Evolutionary conservation across 306 rosid species (phyloP).

Genomic region (Psophocarpus tetragonolobus): DNA sequence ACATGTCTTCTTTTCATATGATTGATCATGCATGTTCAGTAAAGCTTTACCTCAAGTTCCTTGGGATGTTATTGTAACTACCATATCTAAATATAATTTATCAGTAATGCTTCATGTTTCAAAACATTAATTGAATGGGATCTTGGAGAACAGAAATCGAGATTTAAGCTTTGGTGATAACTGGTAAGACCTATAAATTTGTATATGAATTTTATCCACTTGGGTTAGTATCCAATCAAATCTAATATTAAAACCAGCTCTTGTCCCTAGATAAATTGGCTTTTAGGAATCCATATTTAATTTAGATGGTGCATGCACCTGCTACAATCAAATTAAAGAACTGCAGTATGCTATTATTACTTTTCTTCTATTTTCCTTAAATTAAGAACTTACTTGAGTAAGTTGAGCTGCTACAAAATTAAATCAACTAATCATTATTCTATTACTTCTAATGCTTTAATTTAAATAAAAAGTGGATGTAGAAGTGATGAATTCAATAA

Average conservation of each 20-base stretch:
- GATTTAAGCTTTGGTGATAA: constrained; percentile 19
- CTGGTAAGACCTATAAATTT: constrained; percentile 29
- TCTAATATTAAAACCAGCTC: constrained; percentile 36
- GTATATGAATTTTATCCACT: constrained; percentile 37
- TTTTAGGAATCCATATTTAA: background rate
- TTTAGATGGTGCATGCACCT: constrained; percentile 36
- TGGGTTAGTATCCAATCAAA: constrained; percentile 47
- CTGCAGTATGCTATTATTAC: too few species aligned
- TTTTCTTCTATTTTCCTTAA: too few species aligned
- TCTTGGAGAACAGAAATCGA: constrained; percentile 28
- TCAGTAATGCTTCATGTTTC: constrained; percentile 51
- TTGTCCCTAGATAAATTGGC: constrained; percentile 27
- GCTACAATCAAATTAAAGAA: constrained; percentile 25
- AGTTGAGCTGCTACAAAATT: too few species aligned
- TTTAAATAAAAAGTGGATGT: too few species aligned
- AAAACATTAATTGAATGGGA: constrained; percentile 48
- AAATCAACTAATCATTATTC: too few species aligned
- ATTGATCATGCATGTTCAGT: constrained; percentile 4
- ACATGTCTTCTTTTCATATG: background rate
- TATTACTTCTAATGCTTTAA: too few species aligned
- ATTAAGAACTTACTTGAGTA: too few species aligned
- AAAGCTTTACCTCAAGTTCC: constrained; percentile 15
- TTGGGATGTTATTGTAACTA: constrained; percentile 37
- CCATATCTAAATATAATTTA: constrained; percentile 30
- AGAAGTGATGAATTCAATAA: too few species aligned